These are phyloP conservation scores for Isochrysis galbana DNA, from an alignment of 78 protist species.

Conservation along the genomic window DNA sequence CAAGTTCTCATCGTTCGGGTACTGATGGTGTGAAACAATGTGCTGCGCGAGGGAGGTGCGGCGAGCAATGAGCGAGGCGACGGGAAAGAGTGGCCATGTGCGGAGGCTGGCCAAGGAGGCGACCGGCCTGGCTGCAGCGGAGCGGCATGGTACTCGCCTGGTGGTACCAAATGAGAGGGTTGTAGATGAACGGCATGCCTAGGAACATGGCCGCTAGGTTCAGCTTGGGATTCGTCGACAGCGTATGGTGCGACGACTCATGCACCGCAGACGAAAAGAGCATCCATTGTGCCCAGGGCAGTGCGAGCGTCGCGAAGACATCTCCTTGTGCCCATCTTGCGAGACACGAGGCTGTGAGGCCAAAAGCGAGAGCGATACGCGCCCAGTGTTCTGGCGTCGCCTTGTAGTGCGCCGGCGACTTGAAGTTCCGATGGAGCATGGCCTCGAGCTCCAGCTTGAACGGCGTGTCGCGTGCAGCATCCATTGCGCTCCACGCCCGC, in stretches of 20 bases:
- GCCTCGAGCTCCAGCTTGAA: background rate
- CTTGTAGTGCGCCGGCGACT: background rate
- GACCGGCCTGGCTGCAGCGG: too few species aligned
- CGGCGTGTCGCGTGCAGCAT: background rate
- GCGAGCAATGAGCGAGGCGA: too few species aligned
- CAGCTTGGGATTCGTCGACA: background rate
- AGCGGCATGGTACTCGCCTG: too few species aligned
- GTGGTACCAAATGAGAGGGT: background rate
- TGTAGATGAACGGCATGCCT: background rate
- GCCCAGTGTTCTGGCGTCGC: background rate
- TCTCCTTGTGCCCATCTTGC: background rate
- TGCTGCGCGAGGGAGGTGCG: too few species aligned
- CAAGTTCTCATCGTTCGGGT: background rate
- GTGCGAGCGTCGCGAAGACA: background rate
- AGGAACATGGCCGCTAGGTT: background rate
- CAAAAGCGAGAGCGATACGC: background rate
- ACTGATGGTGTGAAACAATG: conserved; percentile 13
- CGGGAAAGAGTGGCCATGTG: too few species aligned
- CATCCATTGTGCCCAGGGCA: background rate
- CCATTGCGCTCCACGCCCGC: background rate
- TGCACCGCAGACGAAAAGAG: background rate
- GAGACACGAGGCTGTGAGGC: background rate
- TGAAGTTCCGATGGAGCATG: background rate
- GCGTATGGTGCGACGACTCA: background rate
- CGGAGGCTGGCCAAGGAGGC: too few species aligned